phyloP scores from a whole-genome alignment of 2,329 filamentous ascomycete genomes.

The Penicillium sp. region DNA sequence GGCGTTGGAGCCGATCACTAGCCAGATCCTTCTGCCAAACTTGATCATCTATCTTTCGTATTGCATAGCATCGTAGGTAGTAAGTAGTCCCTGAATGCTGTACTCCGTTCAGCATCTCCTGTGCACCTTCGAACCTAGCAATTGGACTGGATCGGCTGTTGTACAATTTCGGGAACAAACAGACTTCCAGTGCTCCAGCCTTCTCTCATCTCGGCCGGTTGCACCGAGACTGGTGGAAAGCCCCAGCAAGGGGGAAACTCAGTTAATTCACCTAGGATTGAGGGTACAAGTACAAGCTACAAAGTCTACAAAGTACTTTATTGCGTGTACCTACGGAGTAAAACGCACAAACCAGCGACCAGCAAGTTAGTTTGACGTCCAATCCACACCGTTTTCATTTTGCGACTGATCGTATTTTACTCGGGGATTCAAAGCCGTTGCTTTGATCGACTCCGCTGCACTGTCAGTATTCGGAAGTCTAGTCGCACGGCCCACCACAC shows the following conservation, averaged over 20 bases:
- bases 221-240: background rate
- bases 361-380: background rate
- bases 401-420: slow-evolving; percentile 1
- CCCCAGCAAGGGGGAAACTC: background rate
- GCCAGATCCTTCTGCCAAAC: background rate
- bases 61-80: too few species aligned
- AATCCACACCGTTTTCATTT: background rate
- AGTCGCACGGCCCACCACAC: too few species aligned
- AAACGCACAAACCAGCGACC: background rate
- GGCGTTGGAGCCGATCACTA: background rate
- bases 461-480: background rate
- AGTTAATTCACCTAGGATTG: background rate
- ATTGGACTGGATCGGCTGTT: background rate
- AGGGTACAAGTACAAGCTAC: background rate
- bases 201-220: background rate
- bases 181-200: background rate
- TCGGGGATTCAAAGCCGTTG: background rate
- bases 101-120: background rate
- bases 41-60: too few species aligned
- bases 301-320: too few species aligned
- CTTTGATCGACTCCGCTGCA: background rate
- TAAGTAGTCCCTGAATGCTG: background rate
- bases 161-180: background rate
- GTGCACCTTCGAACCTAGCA: background rate
- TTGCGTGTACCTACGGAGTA: background rate